Base-by-base conservation (phyloP, 495 filamentous ascomycete genomes). In the Penicillium soppii region DNA sequence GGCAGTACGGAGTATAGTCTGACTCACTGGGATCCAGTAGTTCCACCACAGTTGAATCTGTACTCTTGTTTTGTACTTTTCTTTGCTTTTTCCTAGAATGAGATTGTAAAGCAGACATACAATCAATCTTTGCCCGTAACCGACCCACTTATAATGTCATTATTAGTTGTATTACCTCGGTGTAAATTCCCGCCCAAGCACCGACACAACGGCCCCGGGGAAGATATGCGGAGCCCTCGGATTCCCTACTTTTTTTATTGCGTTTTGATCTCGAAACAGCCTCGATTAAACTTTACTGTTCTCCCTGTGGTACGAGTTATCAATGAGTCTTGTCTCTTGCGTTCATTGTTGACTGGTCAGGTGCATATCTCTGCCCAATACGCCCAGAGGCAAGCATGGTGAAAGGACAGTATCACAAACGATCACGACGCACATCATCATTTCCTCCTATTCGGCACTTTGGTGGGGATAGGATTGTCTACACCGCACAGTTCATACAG, bases 161-260 rank as follows among this genome's bases (percentile, higher is more conserved):
- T 45, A 37, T 44, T 54, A 55, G 44, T 40, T 52, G 44, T 47
- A 55, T 56, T 36, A 47, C 37, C 19, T 45, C 27, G 45, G 35
- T 15, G 29, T 50, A 45, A 52, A 44, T 55, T 47, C 20, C 42
- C 15, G 36, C 39, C 29, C 25, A 45, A n/a, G 57, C 57, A 65
- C 65, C 61, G 61, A 63, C 59, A 59, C 57, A 39, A 50, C 50
- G 69, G 65, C 57, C 58, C 59, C 54, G 50, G 66, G 66, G 61
- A 61, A 57, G 49, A 48, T 45, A 54, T 63, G 58, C 62, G 68
- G 65, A 66, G 61, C 59, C 55, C 51, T 53, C 54, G 51, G 55
- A 63, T 65, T 58, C 52, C n/a, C n/a, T n/a, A n/a, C n/a, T n/a
- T n/a, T n/a, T n/a, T n/a, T n/a, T n/a, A n/a, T 29, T 54, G 62